Evolutionary conservation across 192 early-diverging fungal species (phyloP).

Genomic region (Chytriomyces sp.): DNA sequence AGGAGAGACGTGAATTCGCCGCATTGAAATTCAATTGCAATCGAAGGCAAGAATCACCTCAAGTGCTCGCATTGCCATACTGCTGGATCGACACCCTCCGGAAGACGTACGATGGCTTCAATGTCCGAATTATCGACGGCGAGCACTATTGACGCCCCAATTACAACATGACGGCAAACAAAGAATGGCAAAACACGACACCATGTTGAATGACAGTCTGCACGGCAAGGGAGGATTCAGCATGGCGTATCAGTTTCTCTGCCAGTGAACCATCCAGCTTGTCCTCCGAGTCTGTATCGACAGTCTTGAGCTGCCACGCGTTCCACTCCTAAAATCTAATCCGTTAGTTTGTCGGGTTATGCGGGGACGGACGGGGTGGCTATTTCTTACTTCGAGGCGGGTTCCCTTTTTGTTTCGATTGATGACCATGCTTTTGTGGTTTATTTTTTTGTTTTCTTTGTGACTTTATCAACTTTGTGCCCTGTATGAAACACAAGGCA

Average conservation of each 20-base stretch:
- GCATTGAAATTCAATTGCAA: not conserved
- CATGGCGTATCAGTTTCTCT: conserved; percentile 56
- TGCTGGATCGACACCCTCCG: conserved; percentile 58
- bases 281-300: not conserved
- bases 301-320: not conserved
- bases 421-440: not conserved
- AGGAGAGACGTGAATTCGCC: not conserved
- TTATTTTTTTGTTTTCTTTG: too few species aligned
- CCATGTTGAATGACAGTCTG: conserved; percentile 82
- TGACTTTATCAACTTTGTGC: too few species aligned
- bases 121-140: conserved; percentile 68
- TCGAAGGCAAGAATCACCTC: conserved; percentile 54
- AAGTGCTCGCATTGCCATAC: conserved; percentile 93
- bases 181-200: conserved; percentile 36
- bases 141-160: too few species aligned
- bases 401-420: not conserved
- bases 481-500: not conserved
- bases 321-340: not conserved
- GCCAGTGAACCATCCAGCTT: not conserved
- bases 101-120: conserved; percentile 64
- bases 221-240: conserved; percentile 73
- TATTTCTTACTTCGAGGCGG: not conserved
- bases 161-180: too few species aligned
- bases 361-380: not conserved
- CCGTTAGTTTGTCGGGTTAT: not conserved